Evolutionary conservation across 192 early-diverging fungal genomes (phyloP).

Genomic region (Backusella luteola): DNA sequence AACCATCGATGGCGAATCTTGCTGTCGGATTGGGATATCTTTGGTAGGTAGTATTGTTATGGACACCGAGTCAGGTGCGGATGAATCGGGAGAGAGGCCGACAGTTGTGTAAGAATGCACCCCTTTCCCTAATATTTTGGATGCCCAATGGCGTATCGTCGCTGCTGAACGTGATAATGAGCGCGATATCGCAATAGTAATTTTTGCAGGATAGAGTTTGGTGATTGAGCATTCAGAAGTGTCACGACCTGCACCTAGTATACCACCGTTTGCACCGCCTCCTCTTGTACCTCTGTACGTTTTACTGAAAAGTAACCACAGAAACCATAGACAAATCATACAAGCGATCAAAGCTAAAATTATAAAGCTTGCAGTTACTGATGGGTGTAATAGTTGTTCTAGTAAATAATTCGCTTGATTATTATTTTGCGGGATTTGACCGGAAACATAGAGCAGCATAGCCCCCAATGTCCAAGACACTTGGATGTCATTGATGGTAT

Average conservation of each 20-base stretch:
- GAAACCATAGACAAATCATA: neutral
- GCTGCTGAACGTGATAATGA: neutral
- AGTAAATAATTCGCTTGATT: neutral
- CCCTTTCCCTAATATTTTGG: conserved; percentile 7
- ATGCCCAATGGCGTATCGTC: conserved; percentile 26
- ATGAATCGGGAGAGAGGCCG: neutral
- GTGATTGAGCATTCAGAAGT: too few species aligned
- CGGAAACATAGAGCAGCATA: conserved; percentile 55
- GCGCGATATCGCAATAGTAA: neutral
- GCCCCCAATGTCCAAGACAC: conserved; percentile 90
- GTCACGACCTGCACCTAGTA: neutral
- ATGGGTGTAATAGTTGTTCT: neutral
- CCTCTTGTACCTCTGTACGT: neutral
- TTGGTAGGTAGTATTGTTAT: neutral
- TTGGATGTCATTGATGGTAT: conserved; percentile 70
- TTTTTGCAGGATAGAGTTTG: neutral
- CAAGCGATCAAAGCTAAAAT: neutral
- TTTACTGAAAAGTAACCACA: neutral
- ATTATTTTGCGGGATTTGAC: conserved; percentile 33
- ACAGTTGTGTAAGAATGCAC: conserved; percentile 1
- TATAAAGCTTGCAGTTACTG: neutral
- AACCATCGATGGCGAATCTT: conserved; percentile 8
- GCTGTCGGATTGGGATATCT: neutral
- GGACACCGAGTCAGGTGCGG: conserved; percentile 8
- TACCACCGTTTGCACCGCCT: neutral